phyloP scores from a whole-genome alignment of 768 basidiomycete species.

The Trametes cingulata region DNA sequence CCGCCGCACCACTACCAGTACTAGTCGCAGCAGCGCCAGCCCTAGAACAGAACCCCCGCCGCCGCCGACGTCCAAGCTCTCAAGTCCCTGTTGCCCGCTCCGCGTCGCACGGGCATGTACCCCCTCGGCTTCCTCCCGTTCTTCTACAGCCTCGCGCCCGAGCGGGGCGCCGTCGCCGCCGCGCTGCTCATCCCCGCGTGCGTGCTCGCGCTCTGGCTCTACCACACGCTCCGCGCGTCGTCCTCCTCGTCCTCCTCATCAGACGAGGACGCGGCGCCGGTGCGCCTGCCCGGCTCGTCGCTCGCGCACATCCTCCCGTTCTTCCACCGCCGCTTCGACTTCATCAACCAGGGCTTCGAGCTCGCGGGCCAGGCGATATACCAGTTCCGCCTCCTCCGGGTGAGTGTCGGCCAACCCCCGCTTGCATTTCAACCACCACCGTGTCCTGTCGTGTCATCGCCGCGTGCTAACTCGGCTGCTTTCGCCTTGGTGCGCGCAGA shows the following conservation, averaged over 20 bases:
- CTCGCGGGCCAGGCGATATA: conserved; percentile 65
- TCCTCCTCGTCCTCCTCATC: not conserved
- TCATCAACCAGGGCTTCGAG: conserved; percentile 70
- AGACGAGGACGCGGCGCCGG: conserved; percentile 49
- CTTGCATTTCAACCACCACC: not conserved
- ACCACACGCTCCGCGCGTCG: conserved; percentile 11
- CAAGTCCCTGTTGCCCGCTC: too few species aligned
- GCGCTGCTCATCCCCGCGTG: conserved; percentile 36
- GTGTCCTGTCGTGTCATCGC: not conserved
- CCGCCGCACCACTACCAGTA: too few species aligned
- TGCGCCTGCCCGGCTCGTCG: conserved; percentile 56
- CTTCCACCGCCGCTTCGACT: conserved; percentile 70
- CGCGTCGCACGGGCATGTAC: conserved; percentile 42
- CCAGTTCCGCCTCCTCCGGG: conserved; percentile 68
- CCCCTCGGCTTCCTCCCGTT: conserved; percentile 44
- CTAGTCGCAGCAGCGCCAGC: too few species aligned
- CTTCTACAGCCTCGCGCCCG: conserved; percentile 38
- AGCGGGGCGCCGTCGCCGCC: conserved; percentile 36
- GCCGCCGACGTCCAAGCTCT: too few species aligned
- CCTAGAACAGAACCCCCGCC: too few species aligned
- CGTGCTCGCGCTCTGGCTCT: conserved; percentile 42
- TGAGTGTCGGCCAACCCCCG: conserved; percentile 35
- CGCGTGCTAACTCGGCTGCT: conserved; percentile 4
- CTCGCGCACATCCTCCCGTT: conserved; percentile 64
- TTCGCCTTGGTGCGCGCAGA: conserved; percentile 43